Evolutionary conservation across 2,329 filamentous ascomycete genomes (phyloP).

Genomic region (Epicoccum nigrum): DNA sequence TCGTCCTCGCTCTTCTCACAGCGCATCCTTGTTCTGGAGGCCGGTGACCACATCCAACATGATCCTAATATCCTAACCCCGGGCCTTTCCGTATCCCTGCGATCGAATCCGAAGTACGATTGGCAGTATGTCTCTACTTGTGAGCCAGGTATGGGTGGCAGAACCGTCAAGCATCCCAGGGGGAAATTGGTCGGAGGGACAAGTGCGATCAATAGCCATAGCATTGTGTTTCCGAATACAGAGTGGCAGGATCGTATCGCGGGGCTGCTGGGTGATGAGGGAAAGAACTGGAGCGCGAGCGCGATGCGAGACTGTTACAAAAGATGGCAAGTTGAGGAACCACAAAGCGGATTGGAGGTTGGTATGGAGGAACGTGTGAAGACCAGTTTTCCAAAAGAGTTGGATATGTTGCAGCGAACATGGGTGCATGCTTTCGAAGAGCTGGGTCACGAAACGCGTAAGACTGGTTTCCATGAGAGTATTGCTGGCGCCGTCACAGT

Average conservation of each 20-base stretch:
- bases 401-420: conserved; percentile 22
- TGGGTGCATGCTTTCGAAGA: conserved; percentile 25
- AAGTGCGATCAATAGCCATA: conserved; percentile 31
- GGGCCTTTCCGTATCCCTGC: conserved; percentile 13
- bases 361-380: conserved; percentile 14
- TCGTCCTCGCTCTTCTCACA: conserved; percentile 20
- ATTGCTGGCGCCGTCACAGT: conserved; percentile 21
- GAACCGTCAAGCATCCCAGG: conserved; percentile 24
- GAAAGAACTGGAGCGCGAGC: conserved; percentile 19
- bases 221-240: conserved; percentile 24
- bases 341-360: neutral
- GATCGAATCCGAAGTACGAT: conserved; percentile 20
- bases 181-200: conserved; percentile 26
- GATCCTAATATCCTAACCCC: conserved; percentile 25
- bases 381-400: conserved; percentile 18
- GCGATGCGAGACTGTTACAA: conserved; percentile 23
- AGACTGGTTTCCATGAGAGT: conserved; percentile 20
- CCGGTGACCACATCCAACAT: conserved; percentile 23
- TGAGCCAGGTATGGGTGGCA: conserved; percentile 21
- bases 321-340: conserved; percentile 19
- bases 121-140: conserved; percentile 9
- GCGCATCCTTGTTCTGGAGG: conserved; percentile 23
- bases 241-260: conserved; percentile 29
- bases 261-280: conserved; percentile 14
- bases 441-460: conserved; percentile 17